phyloP scores from a whole-genome alignment of 768 basidiomycete genomes.

The Gelatoporia subvermispora region DNA sequence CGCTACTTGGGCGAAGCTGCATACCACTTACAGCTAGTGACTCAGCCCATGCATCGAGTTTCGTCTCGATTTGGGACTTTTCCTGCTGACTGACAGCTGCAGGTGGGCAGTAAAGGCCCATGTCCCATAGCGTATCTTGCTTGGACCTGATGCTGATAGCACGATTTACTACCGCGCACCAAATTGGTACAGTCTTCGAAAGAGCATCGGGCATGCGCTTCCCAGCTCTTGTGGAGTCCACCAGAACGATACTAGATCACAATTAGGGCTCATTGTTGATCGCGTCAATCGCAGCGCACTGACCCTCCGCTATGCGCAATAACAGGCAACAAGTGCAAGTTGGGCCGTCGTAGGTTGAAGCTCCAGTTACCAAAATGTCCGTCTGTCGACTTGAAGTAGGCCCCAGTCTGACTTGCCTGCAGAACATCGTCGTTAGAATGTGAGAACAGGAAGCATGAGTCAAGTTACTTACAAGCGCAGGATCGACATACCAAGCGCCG shows the following conservation, averaged over 20 bases:
- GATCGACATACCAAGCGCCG: slow-evolving; percentile 90
- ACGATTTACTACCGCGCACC: slow-evolving; percentile 87
- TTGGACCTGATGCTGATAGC: slow-evolving; percentile 36
- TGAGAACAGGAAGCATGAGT: background rate
- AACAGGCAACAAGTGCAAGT: slow-evolving; percentile 69
- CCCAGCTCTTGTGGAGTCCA: slow-evolving; percentile 90
- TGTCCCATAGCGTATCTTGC: slow-evolving; percentile 42
- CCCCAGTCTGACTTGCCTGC: slow-evolving; percentile 34
- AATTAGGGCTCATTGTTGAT: too few species aligned
- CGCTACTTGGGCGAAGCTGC: background rate
- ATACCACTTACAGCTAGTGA: slow-evolving; percentile 53
- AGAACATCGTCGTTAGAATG: background rate
- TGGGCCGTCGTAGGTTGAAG: slow-evolving; percentile 80
- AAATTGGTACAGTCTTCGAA: slow-evolving; percentile 82
- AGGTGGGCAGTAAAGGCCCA: slow-evolving; percentile 63
- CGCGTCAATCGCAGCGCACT: slow-evolving; percentile 9
- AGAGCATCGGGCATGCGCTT: slow-evolving; percentile 94
- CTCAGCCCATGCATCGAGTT: slow-evolving; percentile 64
- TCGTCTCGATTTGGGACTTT: slow-evolving; percentile 67
- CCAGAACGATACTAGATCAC: slow-evolving; percentile 71
- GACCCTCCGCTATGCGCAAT: slow-evolving; percentile 58
- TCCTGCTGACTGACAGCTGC: slow-evolving; percentile 69
- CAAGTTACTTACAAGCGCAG: slow-evolving; percentile 48
- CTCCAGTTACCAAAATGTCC: slow-evolving; percentile 83
- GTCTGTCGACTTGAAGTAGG: slow-evolving; percentile 92